Evolutionary conservation across 116 monocot species (phyloP).

Genomic region (Cymodocea nodosa): DNA sequence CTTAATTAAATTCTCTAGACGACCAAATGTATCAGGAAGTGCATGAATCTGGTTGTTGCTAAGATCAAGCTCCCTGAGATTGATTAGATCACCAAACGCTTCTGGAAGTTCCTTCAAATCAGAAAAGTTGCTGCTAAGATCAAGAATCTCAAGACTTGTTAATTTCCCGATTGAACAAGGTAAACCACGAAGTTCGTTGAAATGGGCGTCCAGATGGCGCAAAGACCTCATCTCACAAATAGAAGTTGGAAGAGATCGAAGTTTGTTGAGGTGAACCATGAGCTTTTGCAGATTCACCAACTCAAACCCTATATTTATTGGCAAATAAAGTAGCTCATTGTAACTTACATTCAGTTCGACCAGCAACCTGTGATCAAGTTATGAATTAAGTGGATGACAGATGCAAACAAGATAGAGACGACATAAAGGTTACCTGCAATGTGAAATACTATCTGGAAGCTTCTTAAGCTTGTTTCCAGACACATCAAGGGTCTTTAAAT

Average conservation of each 20-base stretch:
- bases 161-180: constrained; percentile 43
- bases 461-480: constrained; percentile 79
- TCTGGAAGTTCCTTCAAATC: constrained; percentile 50
- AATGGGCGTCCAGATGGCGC: constrained; percentile 58
- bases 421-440: constrained; percentile 48
- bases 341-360: constrained; percentile 84
- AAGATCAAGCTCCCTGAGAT: constrained; percentile 50
- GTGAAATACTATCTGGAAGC: constrained; percentile 74
- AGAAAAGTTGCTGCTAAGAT: constrained; percentile 59
- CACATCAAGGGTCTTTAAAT: constrained; percentile 69
- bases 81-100: constrained; percentile 43
- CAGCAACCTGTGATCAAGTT: constrained; percentile 38
- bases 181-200: constrained; percentile 57
- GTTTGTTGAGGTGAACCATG: constrained; percentile 54
- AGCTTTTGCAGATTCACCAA: constrained; percentile 51
- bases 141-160: constrained; percentile 36
- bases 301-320: constrained; percentile 74
- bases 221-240: constrained; percentile 61
- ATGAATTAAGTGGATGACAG: background rate
- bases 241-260: constrained; percentile 63
- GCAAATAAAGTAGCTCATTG: constrained; percentile 64
- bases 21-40: constrained; percentile 62
- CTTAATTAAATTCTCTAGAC: constrained; percentile 41
- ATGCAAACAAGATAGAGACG: background rate
- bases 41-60: constrained; percentile 80